These are phyloP conservation scores for Cutaneotrichosporon cavernicola DNA, from an alignment of 1,284 basidiomycete species.

Conservation along the genomic window DNA sequence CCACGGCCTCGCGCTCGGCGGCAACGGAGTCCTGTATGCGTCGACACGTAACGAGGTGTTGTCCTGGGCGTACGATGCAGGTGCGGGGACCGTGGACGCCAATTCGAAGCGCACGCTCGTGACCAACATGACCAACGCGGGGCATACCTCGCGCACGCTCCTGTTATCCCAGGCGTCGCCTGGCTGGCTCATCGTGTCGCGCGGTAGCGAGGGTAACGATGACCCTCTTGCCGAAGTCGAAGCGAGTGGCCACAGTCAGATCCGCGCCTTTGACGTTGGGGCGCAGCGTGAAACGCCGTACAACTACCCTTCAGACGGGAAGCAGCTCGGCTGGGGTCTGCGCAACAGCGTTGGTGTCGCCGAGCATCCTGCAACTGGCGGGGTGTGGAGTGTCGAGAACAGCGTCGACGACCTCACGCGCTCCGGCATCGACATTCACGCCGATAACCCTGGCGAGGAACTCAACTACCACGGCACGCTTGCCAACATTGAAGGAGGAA, in stretches of 20 bases:
- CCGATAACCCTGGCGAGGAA: conserved; percentile 23
- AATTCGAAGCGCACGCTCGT: conserved; percentile 1
- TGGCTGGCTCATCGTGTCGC: conserved; percentile 18
- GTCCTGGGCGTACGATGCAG: conserved; percentile 13
- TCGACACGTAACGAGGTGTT: conserved; percentile 13
- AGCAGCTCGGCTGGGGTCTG: conserved; percentile 17
- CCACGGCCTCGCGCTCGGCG: conserved; percentile 18
- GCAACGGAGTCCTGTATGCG: conserved; percentile 15
- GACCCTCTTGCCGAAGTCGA: conserved; percentile 11
- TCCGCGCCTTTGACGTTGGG: conserved; percentile 16
- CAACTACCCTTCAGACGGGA: conserved; percentile 7
- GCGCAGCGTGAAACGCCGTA: not conserved
- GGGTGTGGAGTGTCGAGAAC: conserved; percentile 23
- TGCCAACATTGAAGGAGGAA: not conserved
- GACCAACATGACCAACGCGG: conserved; percentile 15
- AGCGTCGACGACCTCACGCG: conserved; percentile 18
- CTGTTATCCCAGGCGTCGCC: conserved; percentile 4
- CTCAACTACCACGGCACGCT: conserved; percentile 22
- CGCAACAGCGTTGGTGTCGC: conserved; percentile 22
- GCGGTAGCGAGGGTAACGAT: conserved; percentile 16
- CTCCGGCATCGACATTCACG: conserved; percentile 15
- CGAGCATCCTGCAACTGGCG: conserved; percentile 16
- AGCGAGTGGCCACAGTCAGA: conserved; percentile 15
- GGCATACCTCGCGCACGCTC: conserved; percentile 17
- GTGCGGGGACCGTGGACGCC: not conserved